Evolutionary conservation across 768 basidiomycete genomes (phyloP).

Genomic region (Gloeostereum incarnatum): DNA sequence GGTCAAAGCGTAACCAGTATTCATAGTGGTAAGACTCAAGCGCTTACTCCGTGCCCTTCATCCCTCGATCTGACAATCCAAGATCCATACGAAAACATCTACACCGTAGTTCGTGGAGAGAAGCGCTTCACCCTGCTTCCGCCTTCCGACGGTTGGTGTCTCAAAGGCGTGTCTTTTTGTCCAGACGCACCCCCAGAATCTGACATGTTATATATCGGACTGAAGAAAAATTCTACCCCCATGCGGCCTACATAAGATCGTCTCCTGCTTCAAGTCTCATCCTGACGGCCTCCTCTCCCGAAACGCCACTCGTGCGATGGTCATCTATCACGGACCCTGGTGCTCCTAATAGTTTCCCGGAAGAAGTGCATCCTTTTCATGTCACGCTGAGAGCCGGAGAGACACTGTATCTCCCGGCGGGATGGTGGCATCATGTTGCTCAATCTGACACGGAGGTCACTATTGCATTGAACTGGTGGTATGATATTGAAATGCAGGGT

Average conservation of each 20-base stretch:
- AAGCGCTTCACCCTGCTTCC: slow-evolving; percentile 85
- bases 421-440: slow-evolving; percentile 91
- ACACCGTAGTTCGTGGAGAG: slow-evolving; percentile 73
- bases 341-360: slow-evolving; percentile 31
- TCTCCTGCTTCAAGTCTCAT: slow-evolving; percentile 18
- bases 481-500: slow-evolving; percentile 70
- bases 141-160: slow-evolving; percentile 81
- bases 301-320: slow-evolving; percentile 59
- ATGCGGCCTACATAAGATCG: slow-evolving; percentile 53
- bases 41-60: neutral
- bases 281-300: slow-evolving; percentile 20
- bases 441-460: slow-evolving; percentile 55
- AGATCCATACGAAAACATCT: slow-evolving; percentile 94
- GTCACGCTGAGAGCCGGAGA: slow-evolving; percentile 66
- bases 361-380: slow-evolving; percentile 52
- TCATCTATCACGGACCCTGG: slow-evolving; percentile 63
- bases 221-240: slow-evolving; percentile 52
- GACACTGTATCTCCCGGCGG: slow-evolving; percentile 81
- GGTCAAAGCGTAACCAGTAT: slow-evolving; percentile 70
- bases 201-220: slow-evolving; percentile 1
- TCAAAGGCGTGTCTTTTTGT: slow-evolving; percentile 47
- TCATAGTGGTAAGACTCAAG: slow-evolving; percentile 57
- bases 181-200: neutral
- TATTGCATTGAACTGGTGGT: slow-evolving; percentile 86
- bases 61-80: slow-evolving; percentile 16